phyloP scores from a whole-genome alignment of 2,329 filamentous ascomycete genomes.

The Chaetomium sp. region DNA sequence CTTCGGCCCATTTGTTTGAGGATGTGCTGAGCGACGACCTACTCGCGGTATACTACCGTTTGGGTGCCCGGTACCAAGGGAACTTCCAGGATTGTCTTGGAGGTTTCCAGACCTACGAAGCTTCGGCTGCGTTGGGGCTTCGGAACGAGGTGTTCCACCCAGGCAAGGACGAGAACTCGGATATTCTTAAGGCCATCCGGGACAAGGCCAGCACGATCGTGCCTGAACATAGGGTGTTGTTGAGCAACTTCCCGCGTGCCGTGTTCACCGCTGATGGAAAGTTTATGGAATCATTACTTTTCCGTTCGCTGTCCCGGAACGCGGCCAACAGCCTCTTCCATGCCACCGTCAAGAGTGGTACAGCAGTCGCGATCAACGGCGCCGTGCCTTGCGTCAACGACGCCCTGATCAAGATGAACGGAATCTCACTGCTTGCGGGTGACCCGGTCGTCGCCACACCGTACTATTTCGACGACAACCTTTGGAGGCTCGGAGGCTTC shows the following conservation, averaged over 20 bases:
- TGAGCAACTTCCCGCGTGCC: slow-evolving; percentile 76
- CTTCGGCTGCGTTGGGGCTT: slow-evolving; percentile 82
- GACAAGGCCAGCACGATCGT: slow-evolving; percentile 76
- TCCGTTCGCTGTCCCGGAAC: slow-evolving; percentile 67
- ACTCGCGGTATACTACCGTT: slow-evolving; percentile 80
- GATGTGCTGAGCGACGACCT: slow-evolving; percentile 86
- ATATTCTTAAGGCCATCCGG: slow-evolving; percentile 83
- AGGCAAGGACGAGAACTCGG: slow-evolving; percentile 83
- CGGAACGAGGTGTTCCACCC: slow-evolving; percentile 87
- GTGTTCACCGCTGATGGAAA: slow-evolving; percentile 76
- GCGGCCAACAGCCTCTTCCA: slow-evolving; percentile 63
- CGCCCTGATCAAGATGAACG: slow-evolving; percentile 72
- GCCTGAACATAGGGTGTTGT: slow-evolving; percentile 70
- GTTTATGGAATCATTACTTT: slow-evolving; percentile 68
- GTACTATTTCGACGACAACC: slow-evolving; percentile 80
- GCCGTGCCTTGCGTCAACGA: slow-evolving; percentile 84
- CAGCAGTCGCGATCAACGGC: slow-evolving; percentile 79
- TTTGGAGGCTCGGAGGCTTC: slow-evolving; percentile 91
- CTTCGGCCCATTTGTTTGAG: slow-evolving; percentile 82
- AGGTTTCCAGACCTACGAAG: slow-evolving; percentile 91
- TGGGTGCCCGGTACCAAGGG: slow-evolving; percentile 85
- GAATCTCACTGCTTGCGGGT: slow-evolving; percentile 75
- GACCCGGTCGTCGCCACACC: slow-evolving; percentile 75
- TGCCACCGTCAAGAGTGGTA: slow-evolving; percentile 65
- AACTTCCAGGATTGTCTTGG: slow-evolving; percentile 97